Evolutionary conservation across 1,139 yeast species (phyloP).

Genomic region (Dujonia santamariae): DNA sequence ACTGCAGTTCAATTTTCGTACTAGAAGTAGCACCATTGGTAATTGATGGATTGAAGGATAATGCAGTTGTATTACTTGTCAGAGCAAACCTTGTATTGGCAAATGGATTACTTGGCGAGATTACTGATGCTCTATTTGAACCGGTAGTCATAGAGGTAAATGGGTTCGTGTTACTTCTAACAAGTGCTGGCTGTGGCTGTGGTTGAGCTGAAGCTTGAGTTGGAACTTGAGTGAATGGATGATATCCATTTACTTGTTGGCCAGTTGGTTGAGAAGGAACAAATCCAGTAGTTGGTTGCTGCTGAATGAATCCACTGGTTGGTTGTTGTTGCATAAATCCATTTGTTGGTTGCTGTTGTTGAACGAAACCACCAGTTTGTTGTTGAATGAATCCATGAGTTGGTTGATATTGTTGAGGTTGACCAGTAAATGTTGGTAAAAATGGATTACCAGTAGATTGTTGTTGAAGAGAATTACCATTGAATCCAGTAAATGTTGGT

Average conservation of each 20-base stretch:
- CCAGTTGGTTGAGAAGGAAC: too few relatives aligned
- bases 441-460: constrained; percentile 29
- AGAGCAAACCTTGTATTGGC: constrained; percentile 36
- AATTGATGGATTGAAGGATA: constrained; percentile 21
- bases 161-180: constrained; percentile 40
- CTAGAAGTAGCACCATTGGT: too few relatives aligned
- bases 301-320: too few relatives aligned
- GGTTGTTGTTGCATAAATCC: too few relatives aligned
- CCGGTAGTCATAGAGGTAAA: constrained; percentile 26
- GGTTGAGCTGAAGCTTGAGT: too few relatives aligned
- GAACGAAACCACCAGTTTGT: too few relatives aligned
- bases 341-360: too few relatives aligned
- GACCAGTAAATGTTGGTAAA: constrained; percentile 10
- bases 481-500: constrained; percentile 48
- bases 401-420: constrained; percentile 7
- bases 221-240: constrained; percentile 14
- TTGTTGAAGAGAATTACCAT: constrained; percentile 39
- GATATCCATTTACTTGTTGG: too few relatives aligned
- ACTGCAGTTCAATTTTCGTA: constrained; percentile 12
- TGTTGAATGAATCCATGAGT: not conserved
- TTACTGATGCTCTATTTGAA: constrained; percentile 5
- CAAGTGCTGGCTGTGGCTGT: constrained; percentile 1
- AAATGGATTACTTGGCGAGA: constrained; percentile 47
- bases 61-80: constrained; percentile 35
- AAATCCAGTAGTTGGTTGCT: too few relatives aligned